Conservation (phyloP, 352 stramenopile genomes). For the Pythium coloratum region DNA sequence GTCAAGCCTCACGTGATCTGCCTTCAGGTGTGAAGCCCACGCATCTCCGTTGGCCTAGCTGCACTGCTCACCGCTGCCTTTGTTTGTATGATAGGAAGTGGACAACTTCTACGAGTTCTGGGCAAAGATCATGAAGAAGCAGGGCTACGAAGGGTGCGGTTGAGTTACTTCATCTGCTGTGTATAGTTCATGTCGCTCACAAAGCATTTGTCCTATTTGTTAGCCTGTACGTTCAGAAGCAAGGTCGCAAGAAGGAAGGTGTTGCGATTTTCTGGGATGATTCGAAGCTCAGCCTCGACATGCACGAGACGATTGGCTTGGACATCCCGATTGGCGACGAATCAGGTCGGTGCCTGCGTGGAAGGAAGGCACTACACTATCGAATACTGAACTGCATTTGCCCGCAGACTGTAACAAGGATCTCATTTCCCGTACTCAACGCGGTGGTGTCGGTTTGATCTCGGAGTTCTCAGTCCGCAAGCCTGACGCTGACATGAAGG, state of each 20-base stretch:
- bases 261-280: slow-evolving; percentile 74
- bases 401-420: slow-evolving; percentile 51
- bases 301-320: slow-evolving; percentile 43
- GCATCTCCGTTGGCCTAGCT: background rate
- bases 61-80: background rate
- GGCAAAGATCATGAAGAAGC: slow-evolving; percentile 46
- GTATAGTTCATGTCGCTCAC: background rate
- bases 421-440: slow-evolving; percentile 42
- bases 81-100: slow-evolving; percentile 49
- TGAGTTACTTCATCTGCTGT: background rate
- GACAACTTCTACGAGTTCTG: slow-evolving; percentile 81
- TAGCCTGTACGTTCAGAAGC: slow-evolving; percentile 78
- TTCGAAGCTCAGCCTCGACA: slow-evolving; percentile 45
- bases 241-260: slow-evolving; percentile 56
- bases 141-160: slow-evolving; percentile 66
- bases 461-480: slow-evolving; percentile 48
- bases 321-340: slow-evolving; percentile 57
- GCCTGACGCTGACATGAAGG: slow-evolving; percentile 23
- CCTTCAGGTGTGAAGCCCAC: slow-evolving; percentile 48
- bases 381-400: background rate
- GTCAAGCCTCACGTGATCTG: slow-evolving; percentile 75
- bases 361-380: background rate
- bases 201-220: background rate
- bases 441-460: slow-evolving; percentile 63
- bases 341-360: slow-evolving; percentile 30